A percentile compares a stretch with the other conserved stretches of the same genome.
Conservation (phyloP, 345 rosid genomes). For the Arabis alpina region DNA sequence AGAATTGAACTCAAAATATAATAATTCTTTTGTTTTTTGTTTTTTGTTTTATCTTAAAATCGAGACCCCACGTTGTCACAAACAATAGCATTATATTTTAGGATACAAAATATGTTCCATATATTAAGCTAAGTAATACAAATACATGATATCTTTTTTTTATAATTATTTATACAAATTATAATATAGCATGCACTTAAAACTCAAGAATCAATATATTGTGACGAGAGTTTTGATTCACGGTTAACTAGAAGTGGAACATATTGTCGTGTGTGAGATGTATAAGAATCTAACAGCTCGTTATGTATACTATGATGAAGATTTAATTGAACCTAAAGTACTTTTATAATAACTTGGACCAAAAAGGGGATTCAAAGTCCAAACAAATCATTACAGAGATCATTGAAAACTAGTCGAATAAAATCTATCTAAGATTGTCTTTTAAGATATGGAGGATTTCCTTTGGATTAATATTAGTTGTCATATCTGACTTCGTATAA, state of each 20-base stretch:
- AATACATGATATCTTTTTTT: background rate
- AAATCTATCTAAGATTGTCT: constrained; percentile 42
- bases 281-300: constrained; percentile 25
- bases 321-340: constrained; percentile 15
- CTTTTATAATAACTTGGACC: constrained; percentile 35
- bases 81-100: background rate
- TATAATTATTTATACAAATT: background rate
- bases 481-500: constrained; percentile 34
- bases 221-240: constrained; percentile 36
- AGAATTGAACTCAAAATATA: background rate
- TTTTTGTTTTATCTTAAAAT: background rate
- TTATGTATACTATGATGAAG: constrained; percentile 29
- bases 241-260: constrained; percentile 38
- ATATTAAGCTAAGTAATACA: background rate
- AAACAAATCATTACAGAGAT: constrained; percentile 39
- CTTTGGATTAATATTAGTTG: constrained; percentile 29
- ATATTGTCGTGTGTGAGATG: constrained; percentile 35
- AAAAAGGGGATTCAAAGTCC: constrained; percentile 19
- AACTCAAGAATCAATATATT: constrained; percentile 30
- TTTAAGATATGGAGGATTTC: constrained; percentile 35
- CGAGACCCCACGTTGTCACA: constrained; percentile 15
- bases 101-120: background rate
- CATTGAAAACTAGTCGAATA: constrained; percentile 35
- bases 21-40: background rate
- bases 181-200: constrained; percentile 34